Conservation (phyloP, 139 green algal species). For the Micractinium conductrix region DNA sequence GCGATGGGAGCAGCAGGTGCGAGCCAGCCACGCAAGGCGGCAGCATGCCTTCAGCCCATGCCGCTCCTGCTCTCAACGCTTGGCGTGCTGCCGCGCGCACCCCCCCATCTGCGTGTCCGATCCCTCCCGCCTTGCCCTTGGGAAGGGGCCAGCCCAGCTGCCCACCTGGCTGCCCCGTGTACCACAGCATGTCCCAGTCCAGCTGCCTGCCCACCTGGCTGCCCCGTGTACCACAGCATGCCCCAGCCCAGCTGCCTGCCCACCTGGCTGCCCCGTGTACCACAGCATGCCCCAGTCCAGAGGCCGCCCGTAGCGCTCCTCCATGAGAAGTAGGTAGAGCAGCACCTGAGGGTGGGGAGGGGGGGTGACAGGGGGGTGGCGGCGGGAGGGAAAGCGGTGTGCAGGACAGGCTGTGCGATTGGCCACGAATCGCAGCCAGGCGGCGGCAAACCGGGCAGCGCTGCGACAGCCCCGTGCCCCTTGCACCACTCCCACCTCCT, state of each 20-base stretch:
- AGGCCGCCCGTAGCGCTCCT: slow-evolving; percentile 72
- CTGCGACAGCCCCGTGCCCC: not conserved
- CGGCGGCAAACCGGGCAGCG: not conserved
- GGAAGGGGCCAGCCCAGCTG: no score
- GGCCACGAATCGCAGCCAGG: no score
- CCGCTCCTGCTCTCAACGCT: not conserved
- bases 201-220: no score
- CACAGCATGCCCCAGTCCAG: slow-evolving; percentile 75
- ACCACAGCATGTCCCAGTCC: no score
- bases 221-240: no score
- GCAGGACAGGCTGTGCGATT: not conserved
- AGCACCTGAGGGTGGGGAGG: slow-evolving; percentile 77
- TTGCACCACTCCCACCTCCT: not conserved
- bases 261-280: slow-evolving; percentile 55
- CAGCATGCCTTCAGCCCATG: not conserved
- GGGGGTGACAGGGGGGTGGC: not conserved
- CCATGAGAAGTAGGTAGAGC: slow-evolving; percentile 87
- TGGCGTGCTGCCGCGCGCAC: not conserved
- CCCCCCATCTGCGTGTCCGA: no score
- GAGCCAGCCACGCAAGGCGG: no score
- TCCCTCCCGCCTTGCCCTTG: no score
- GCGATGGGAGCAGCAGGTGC: no score
- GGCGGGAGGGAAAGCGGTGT: not conserved
- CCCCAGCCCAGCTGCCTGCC: not conserved
- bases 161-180: no score